Evolutionary conservation across 768 basidiomycete species (phyloP), one percentile per base, ranked within the genome.

Genomic region (Leccinum rimulosum): DNA sequence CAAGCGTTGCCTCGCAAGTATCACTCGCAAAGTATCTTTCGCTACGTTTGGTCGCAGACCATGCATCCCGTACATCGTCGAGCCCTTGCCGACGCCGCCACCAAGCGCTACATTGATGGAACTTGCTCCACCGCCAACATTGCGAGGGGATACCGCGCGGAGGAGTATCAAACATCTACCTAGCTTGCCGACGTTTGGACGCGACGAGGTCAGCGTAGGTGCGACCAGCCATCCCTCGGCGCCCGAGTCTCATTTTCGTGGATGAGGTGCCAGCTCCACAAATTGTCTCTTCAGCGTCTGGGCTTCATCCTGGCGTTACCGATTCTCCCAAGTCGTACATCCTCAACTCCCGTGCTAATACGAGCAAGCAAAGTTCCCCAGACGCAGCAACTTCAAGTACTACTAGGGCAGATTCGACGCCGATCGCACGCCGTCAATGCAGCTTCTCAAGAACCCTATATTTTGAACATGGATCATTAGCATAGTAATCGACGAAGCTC

Each of bases 21-120:
- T 71, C 45, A 71, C 70, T 3, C 71, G 67, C n/a, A 73, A 71
- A 54, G 45, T 73, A 17, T 73, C 70, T 10, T 71, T 73, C 49
- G 66, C 64, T n/a, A 64, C 63, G 28, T 72, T 72, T 30, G 45
- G 56, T 49, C 72, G 72, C 22, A 61, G 62, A 54, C 64, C 64
- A 3, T 73, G 70, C 11, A 15, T 65, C 22, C 45, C 60, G n/a
- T 70, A 70, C 25, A 54, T 68, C 52, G 52, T 25, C 12, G 57
- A 70, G 36, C 61, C 63, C 30, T 38, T 66, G 19, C 68, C 66
- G 14, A 58, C 64, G 19, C 64, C 54, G 3, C 63, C 72, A 12
- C 58, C 19, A 9, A 66, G 61, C 22, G 35, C 63, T 22, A 63
- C 30, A 6, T 8, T 56, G 8, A 56, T 35, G 15, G 52, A 60